Evolutionary conservation across 2,329 filamentous ascomycete genomes (phyloP), one percentile per base, ranked within the genome.

Genomic region (Calonectria multiphialidica): DNA sequence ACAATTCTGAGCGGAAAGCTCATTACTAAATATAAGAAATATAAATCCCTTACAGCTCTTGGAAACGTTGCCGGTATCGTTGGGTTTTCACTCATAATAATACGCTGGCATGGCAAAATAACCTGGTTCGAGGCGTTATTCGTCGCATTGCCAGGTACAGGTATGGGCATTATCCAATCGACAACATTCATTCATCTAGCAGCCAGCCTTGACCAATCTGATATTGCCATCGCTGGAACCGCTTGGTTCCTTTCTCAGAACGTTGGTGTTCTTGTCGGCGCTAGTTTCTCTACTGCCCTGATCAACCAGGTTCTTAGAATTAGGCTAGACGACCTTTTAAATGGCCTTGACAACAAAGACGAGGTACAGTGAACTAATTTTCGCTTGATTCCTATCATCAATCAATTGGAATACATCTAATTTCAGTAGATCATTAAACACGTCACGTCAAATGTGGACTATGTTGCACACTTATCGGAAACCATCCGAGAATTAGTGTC

Each of bases 81-180:
- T 18, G 68, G 68, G 13, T 71, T 71, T 23, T 28, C 47, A 2
- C 44, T 71, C 42, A 62, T 71, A 18, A 12, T 71, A 2, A 28
- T 61, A 9, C 53, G 50, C 21, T 71, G 68, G 68, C 62, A 47
- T 40, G 68, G 68, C 6, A 62, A 50, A 61, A 53, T 47, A 7
- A 30, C 28, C 13, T 50, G 62, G 50, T 44, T 50, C 9, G 62
- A 66, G 15, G 53, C 68, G 5, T 28, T 67, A 8, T 59, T 66
- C 18, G 68, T 71, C 5, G 42, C 62, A 13, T 45, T 71, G 49
- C 68, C 68, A 2, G 68, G 68, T 15, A 37, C 57, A 2, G 68
- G 68, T 5, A 71, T 71, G 68, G 68, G 68, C 9, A 71, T 71
- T 23, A 62, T 71, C 25, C 68, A 71, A 42, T 71, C 68, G 21